Base-by-base conservation (phyloP, 257 asterid genomes). In the Anisodus tanguticus region DNA sequence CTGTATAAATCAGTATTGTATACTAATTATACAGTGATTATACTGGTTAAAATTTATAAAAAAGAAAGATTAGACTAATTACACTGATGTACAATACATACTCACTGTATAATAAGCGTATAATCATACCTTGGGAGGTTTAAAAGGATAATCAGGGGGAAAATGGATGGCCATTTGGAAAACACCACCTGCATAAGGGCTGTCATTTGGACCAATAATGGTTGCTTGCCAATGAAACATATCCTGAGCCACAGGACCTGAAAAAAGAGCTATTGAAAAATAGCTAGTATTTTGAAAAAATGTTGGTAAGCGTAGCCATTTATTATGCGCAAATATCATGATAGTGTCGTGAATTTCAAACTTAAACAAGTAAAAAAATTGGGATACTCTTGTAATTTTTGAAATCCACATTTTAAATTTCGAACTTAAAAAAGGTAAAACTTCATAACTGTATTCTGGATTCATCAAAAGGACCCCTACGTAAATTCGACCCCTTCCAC, bases 111-210 rank as follows among this genome's bases (percentile, higher is more conserved):
- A 31, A 3, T 17, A 35, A 31, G 35, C 35, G 35, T 31, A 31
- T 31, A 31, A 31, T 31, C 35, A 47, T 74, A 76, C 81, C 81
- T 51, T 76, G 3, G 64, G 81, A 3, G 81, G 81, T 51, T 51
- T 76, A 22, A 76, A 76, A 76, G 81, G 81, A 4, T 76, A 76
- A 55, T 76, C 81, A 51, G 81, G 81, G 3, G 81, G 81, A 0
- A 76, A 76, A 76, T 69, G 85, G 62, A 70, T 64, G 49, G 62
- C 53, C 67, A 83, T 62, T 57, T 83, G 85, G 5, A 83, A 83
- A 58, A 83, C 85, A 71, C 85, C 85, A 53, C 85, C 82, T n/a
- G 82, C 82, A 58, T 71, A 83, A 17, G 85, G 85, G 63, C 85
- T 71, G 9, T 83, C 85, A 83, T 83, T 83, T 41, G 85, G 85